Percentiles rank a stretch among this genome's conserved stretches.
Conservation (phyloP, 768 basidiomycete genomes). For the Cystobasidium tubakii region DNA sequence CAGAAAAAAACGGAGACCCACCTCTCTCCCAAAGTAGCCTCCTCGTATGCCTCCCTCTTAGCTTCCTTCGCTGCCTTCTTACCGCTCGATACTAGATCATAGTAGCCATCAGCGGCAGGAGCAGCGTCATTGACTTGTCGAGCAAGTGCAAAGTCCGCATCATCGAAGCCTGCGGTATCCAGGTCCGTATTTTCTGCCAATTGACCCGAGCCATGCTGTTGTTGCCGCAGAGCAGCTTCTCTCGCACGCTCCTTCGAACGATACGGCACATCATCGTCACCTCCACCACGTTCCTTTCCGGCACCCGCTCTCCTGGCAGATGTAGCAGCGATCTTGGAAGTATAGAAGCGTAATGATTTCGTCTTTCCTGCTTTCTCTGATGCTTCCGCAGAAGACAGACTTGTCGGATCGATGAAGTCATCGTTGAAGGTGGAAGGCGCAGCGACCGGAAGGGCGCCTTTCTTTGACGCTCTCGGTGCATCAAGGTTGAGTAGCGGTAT, state of each 20-base stretch:
- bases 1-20: not conserved
- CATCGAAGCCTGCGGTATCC: conserved; percentile 49
- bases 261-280: conserved; percentile 94
- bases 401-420: conserved; percentile 66
- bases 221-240: conserved; percentile 49
- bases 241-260: conserved; percentile 59
- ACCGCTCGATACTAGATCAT: conserved; percentile 75
- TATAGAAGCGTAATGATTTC: conserved; percentile 85
- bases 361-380: conserved; percentile 75
- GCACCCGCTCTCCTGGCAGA: conserved; percentile 69
- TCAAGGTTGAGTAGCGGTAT: not conserved
- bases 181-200: conserved; percentile 45
- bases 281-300: conserved; percentile 60
- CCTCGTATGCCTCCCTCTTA: conserved; percentile 78
- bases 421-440: conserved; percentile 22
- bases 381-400: conserved; percentile 65
- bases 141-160: conserved; percentile 44
- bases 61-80: conserved; percentile 66
- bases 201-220: conserved; percentile 54
- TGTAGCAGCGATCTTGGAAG: conserved; percentile 78
- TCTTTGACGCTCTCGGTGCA: not conserved
- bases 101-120: conserved; percentile 67
- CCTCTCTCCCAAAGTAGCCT: conserved; percentile 49
- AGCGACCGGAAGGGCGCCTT: not conserved
- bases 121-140: conserved; percentile 51